Evolutionary conservation across 2,329 filamentous ascomycete species (phyloP).

Genomic region (Talaromyces sp.): DNA sequence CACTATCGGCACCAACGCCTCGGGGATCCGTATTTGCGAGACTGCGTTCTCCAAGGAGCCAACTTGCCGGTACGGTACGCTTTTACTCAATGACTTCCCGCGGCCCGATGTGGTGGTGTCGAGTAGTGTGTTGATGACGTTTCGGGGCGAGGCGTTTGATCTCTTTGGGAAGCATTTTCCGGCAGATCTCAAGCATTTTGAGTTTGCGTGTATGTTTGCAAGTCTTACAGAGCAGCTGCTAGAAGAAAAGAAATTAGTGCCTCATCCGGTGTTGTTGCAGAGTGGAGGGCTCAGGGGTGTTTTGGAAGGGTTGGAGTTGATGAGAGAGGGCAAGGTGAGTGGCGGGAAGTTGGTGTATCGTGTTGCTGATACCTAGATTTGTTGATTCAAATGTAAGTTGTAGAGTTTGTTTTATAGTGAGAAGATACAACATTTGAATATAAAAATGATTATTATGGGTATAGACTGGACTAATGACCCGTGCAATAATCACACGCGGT

Average conservation of each 20-base stretch:
- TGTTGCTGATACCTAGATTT: neutral
- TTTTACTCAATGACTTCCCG: neutral
- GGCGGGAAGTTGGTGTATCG: constrained; percentile 14
- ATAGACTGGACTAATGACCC: neutral
- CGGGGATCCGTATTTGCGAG: constrained; percentile 17
- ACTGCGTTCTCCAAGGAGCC: neutral
- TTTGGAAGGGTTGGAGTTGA: constrained; percentile 13
- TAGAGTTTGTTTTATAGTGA: too few relatives aligned
- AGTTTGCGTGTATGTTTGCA: constrained; percentile 28
- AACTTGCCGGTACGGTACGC: constrained; percentile 12
- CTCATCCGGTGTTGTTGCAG: constrained; percentile 25
- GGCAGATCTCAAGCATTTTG: neutral
- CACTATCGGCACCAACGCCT: constrained; percentile 17
- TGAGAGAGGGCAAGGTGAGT: constrained; percentile 12
- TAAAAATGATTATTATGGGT: neutral
- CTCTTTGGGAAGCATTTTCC: neutral
- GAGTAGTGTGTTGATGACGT: constrained; percentile 17
- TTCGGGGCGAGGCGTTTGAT: constrained; percentile 18
- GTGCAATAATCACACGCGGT: neutral
- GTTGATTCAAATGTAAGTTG: too few relatives aligned
- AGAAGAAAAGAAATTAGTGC: constrained; percentile 26
- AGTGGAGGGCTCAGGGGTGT: constrained; percentile 27
- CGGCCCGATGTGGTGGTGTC: constrained; percentile 8
- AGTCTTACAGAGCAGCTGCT: constrained; percentile 26
- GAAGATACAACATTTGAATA: too few relatives aligned